Percentiles rank a stretch among this genome's conserved stretches.
These are phyloP conservation scores for Suhomyces bokatorum DNA, from an alignment of 1,139 yeast species.

Conservation along the genomic window DNA sequence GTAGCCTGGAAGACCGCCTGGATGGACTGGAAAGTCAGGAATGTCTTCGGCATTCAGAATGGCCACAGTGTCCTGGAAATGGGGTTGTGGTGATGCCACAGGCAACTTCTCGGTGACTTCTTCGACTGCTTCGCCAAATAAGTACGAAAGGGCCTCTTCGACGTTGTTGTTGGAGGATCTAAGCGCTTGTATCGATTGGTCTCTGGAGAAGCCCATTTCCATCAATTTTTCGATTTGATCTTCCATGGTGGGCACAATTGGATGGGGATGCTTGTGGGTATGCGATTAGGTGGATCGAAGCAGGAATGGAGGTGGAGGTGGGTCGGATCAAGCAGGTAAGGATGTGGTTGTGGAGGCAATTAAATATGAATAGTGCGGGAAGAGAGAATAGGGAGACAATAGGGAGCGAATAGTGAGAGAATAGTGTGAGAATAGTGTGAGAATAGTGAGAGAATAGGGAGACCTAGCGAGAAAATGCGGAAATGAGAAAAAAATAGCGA, in stretches of 20 bases:
- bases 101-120: constrained; percentile 8
- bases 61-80: constrained; percentile 12
- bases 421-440: background rate
- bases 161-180: constrained; percentile 45
- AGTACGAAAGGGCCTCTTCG: constrained; percentile 53
- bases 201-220: constrained; percentile 64
- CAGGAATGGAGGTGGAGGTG: background rate
- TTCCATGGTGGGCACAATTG: constrained; percentile 5
- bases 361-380: background rate
- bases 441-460: background rate
- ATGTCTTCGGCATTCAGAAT: constrained; percentile 12
- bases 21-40: constrained; percentile 10
- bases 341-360: background rate
- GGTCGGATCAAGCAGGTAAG: background rate
- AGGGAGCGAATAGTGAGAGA: background rate
- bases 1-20: constrained; percentile 5
- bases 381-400: background rate
- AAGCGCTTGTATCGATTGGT: constrained; percentile 45
- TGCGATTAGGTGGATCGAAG: background rate
- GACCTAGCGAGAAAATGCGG: background rate
- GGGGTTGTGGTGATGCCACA: background rate
- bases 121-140: constrained; percentile 44
- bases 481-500: background rate
- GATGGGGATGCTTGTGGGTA: background rate
- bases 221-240: constrained; percentile 30